phyloP scores from a whole-genome alignment of 2,329 filamentous ascomycete species.

The Claviceps sp. region DNA sequence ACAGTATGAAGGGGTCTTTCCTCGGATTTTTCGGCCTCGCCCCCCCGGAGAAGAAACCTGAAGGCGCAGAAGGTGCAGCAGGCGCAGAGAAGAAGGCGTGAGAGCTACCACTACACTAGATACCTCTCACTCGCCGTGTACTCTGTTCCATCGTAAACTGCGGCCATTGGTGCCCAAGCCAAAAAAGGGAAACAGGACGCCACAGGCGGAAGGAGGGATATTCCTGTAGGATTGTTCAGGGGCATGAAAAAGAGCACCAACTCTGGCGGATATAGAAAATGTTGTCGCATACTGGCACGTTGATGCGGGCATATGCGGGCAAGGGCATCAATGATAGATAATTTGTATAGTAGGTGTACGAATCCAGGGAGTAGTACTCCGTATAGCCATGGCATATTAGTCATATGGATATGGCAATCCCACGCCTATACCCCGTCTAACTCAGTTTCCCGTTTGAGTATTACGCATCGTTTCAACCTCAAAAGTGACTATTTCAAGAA shows the following conservation, averaged over 20 bases:
- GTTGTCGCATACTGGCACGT: conserved; percentile 3
- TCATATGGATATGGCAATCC: not conserved
- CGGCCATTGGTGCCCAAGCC: not conserved
- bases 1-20: conserved; percentile 76
- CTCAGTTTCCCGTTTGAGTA: too few species aligned
- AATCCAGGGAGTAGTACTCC: not conserved
- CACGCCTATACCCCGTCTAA: too few species aligned
- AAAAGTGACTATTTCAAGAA: too few species aligned
- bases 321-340: not conserved
- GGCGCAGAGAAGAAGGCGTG: conserved; percentile 9
- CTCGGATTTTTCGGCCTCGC: conserved; percentile 15
- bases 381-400: not conserved
- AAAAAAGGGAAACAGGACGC: not conserved
- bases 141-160: not conserved
- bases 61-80: conserved; percentile 3
- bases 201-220: too few species aligned
- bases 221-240: not conserved
- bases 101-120: not conserved
- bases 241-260: not conserved
- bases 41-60: conserved; percentile 1
- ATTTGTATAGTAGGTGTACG: conserved; percentile 6
- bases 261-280: conserved; percentile 1
- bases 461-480: too few species aligned
- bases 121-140: not conserved
- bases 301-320: not conserved